A percentile compares a stretch with the other conserved stretches of the same genome.
Conservation (phyloP, 1,284 basidiomycete genomes). For the Exobasidium rhododendri region DNA sequence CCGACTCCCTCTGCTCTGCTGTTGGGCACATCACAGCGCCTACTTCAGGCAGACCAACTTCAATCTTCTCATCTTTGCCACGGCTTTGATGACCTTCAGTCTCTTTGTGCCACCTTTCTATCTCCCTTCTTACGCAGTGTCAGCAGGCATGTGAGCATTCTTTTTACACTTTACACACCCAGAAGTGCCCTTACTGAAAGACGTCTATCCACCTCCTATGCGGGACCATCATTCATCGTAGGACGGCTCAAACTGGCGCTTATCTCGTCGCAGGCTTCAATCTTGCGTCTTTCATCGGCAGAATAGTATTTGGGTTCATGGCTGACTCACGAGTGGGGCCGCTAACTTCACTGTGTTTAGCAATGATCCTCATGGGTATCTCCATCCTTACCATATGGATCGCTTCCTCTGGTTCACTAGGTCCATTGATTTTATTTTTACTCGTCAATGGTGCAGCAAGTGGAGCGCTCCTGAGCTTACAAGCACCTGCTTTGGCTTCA, state of each 20-base stretch:
- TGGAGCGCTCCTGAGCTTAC: slow-evolving; percentile 30
- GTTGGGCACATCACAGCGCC: slow-evolving; percentile 18
- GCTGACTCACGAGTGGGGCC: slow-evolving; percentile 33
- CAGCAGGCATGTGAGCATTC: slow-evolving; percentile 30
- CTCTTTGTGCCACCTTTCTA: slow-evolving; percentile 56
- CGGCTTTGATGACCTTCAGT: slow-evolving; percentile 52
- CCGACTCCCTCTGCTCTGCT: neutral
- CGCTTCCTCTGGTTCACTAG: slow-evolving; percentile 21
- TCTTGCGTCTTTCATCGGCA: slow-evolving; percentile 28
- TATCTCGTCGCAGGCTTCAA: slow-evolving; percentile 39
- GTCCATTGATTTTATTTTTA: slow-evolving; percentile 28
- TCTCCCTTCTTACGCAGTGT: slow-evolving; percentile 53
- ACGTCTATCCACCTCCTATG: too few relatives aligned
- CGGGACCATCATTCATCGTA: neutral
- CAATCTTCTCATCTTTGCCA: slow-evolving; percentile 44
- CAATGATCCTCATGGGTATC: slow-evolving; percentile 23
- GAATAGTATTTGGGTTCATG: slow-evolving; percentile 30
- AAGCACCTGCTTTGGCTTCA: slow-evolving; percentile 32
- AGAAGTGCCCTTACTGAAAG: too few relatives aligned
- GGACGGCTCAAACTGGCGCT: slow-evolving; percentile 38
- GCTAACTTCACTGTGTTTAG: slow-evolving; percentile 27
- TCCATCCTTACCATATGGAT: slow-evolving; percentile 35
- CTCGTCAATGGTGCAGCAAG: slow-evolving; percentile 32
- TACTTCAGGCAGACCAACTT: slow-evolving; percentile 47
- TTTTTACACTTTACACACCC: too few relatives aligned